These are phyloP conservation scores for Solanum paucissectum DNA, from an alignment of 257 asterid genomes.

Conservation along the genomic window DNA sequence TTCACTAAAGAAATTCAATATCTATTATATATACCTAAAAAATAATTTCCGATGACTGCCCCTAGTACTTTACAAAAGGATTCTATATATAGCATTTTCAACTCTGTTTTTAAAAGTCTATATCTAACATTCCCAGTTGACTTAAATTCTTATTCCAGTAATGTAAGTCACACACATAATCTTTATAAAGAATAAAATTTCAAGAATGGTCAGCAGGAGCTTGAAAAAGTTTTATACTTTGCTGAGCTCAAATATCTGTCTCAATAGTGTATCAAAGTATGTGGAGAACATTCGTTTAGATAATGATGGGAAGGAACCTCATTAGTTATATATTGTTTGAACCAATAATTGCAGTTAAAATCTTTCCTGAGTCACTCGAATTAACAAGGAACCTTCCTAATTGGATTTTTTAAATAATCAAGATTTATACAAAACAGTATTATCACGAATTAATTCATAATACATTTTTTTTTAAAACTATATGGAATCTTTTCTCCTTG, in stretches of 20 bases:
- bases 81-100: neutral
- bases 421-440: neutral
- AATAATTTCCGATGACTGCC: fast-evolving
- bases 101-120: neutral
- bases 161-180: neutral
- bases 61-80: neutral
- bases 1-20: neutral
- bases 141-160: neutral
- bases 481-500: neutral
- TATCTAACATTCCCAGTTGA: neutral
- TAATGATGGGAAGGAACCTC: neutral
- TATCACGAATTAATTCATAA: neutral
- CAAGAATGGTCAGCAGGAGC: neutral
- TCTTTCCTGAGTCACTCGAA: neutral
- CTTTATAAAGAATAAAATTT: neutral
- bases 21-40: fast-evolving
- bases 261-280: neutral
- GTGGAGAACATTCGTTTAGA: neutral
- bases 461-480: neutral
- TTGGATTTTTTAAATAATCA: neutral
- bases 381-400: neutral
- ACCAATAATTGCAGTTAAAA: neutral
- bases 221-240: neutral
- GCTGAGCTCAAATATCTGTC: neutral
- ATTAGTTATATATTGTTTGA: neutral